Percentiles rank a stretch among this genome's conserved stretches.
Conservation (phyloP, 2,329 filamentous ascomycete species). For the Achaetomium macrosporum region DNA sequence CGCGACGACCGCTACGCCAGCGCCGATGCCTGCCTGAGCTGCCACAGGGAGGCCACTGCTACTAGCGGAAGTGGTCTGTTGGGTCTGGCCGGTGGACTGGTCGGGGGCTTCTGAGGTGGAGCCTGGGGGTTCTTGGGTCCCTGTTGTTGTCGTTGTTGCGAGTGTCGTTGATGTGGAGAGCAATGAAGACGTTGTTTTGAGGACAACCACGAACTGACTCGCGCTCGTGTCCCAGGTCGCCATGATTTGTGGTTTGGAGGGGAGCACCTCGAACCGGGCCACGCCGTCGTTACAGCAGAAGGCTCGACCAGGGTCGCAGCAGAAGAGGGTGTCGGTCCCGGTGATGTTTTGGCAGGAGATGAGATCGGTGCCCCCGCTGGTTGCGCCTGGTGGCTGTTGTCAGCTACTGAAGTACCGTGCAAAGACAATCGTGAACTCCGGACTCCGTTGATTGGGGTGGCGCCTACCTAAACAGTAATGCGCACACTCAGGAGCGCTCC, state of each 20-base stretch:
- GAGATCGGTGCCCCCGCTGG: constrained; percentile 2
- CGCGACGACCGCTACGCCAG: too few relatives aligned
- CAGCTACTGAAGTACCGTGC: not conserved
- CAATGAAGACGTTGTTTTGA: too few relatives aligned
- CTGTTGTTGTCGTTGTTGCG: too few relatives aligned
- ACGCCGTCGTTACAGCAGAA: constrained; percentile 7
- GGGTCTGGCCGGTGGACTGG: too few relatives aligned
- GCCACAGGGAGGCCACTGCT: too few relatives aligned
- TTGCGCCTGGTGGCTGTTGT: not conserved
- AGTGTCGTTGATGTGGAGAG: too few relatives aligned
- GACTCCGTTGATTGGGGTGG: not conserved
- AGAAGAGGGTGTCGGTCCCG: constrained; percentile 9
- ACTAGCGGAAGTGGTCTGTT: too few relatives aligned
- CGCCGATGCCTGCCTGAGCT: too few relatives aligned
- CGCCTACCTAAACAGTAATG: not conserved
- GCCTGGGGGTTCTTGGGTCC: too few relatives aligned
- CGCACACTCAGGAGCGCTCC: not conserved
- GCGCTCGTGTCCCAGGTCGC: not conserved
- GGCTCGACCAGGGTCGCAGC: constrained; percentile 6
- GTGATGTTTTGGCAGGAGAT: constrained; percentile 12
- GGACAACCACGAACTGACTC: not conserved
- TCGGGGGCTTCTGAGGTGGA: too few relatives aligned
- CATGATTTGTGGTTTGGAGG: not conserved
- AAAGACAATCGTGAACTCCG: not conserved
- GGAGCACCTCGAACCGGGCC: constrained; percentile 6